A percentile compares a stretch with the other conserved stretches of the same genome.
Evolutionary conservation across 1,284 basidiomycete genomes (phyloP).

Genomic region (Sanghuangporus baumii): DNA sequence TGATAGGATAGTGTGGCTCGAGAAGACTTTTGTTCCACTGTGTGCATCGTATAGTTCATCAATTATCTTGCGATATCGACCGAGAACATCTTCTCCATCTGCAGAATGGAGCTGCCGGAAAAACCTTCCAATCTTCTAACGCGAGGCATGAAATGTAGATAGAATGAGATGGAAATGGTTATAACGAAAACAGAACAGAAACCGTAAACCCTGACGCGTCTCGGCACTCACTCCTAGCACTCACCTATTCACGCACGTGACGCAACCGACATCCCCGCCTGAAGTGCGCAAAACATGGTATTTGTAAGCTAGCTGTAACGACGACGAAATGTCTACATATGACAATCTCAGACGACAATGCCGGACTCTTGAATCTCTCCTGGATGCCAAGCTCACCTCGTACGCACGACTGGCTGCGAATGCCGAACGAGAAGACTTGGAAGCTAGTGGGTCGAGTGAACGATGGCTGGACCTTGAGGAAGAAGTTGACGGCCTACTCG

Average conservation of each 20-base stretch:
- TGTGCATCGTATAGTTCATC: not conserved
- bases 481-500: constrained; percentile 84
- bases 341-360: constrained; percentile 82
- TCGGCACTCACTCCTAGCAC: no score
- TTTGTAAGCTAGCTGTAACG: not conserved
- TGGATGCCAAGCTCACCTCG: constrained; percentile 85
- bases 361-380: constrained; percentile 84
- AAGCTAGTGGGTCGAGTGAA: constrained; percentile 62
- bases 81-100: no score
- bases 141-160: not conserved
- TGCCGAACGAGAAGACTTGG: constrained; percentile 65
- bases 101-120: no score
- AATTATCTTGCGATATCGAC: no score
- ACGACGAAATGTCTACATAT: constrained; percentile 56
- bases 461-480: constrained; percentile 78
- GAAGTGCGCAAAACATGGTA: no score
- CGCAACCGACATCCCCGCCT: no score
- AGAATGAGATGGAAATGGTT: not conserved
- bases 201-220: no score
- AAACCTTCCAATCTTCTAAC: no score
- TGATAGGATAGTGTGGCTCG: not conserved
- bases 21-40: not conserved
- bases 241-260: no score
- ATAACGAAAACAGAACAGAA: not conserved
- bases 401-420: constrained; percentile 83